A percentile compares a stretch with the other conserved stretches of the same genome.
Conservation (phyloP, 345 rosid species). For the Excoecaria agallocha region DNA sequence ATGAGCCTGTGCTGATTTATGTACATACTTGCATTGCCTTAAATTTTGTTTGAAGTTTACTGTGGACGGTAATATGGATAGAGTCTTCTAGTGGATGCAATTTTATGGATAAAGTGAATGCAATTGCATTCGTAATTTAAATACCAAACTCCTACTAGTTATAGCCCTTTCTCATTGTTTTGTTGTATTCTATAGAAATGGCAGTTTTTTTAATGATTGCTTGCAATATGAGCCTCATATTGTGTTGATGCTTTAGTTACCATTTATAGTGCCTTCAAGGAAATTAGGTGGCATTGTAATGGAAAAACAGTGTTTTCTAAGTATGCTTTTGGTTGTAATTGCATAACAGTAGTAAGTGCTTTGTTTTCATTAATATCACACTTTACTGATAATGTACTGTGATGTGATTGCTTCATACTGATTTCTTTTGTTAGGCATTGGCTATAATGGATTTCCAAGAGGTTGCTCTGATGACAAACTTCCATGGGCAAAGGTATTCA, state of each 20-base stretch:
- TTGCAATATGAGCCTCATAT: background rate
- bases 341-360: background rate
- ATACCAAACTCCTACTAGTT: background rate
- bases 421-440: conserved; percentile 59
- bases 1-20: background rate
- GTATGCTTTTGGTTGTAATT: background rate
- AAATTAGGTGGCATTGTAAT: background rate
- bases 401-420: background rate
- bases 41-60: background rate
- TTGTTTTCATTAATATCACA: background rate
- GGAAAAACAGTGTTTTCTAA: background rate
- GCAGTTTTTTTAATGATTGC: background rate
- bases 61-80: background rate
- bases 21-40: background rate
- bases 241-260: background rate
- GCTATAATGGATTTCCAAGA: conserved; percentile 98
- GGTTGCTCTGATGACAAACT: conserved; percentile 97
- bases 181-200: background rate
- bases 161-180: background rate
- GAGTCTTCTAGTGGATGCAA: background rate
- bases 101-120: background rate
- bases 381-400: background rate
- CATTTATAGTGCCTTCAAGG: background rate
- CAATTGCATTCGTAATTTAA: background rate
- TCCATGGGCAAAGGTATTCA: conserved; percentile 88